Evolutionary conservation across 2,329 filamentous ascomycete species (phyloP).

Genomic region (Talaromyces piceae): DNA sequence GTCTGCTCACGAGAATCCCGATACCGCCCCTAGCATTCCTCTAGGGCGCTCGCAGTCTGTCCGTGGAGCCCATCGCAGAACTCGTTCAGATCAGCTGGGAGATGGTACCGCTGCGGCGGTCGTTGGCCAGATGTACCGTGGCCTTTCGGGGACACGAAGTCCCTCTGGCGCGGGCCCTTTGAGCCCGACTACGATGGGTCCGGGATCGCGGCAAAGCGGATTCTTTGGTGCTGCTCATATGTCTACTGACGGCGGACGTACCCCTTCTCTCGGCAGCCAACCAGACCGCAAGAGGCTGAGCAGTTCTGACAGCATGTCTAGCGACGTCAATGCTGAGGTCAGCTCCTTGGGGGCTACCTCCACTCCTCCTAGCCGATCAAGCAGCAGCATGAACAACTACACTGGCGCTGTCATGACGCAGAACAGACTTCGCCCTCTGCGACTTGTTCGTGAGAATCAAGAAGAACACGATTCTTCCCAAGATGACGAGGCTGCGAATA

Average conservation of each 20-base stretch:
- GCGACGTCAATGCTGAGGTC: conserved; percentile 40
- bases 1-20: conserved; percentile 39
- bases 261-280: conserved; percentile 45
- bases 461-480: conserved; percentile 31
- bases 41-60: conserved; percentile 36
- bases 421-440: conserved; percentile 74
- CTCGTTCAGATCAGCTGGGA: conserved; percentile 42
- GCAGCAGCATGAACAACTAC: conserved; percentile 61
- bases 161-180: conserved; percentile 42
- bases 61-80: conserved; percentile 37
- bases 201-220: conserved; percentile 32
- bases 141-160: conserved; percentile 39
- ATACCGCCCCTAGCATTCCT: conserved; percentile 43
- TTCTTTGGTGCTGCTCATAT: conserved; percentile 42
- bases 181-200: conserved; percentile 45
- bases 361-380: conserved; percentile 56
- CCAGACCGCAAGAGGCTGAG: conserved; percentile 47
- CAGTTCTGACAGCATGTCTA: conserved; percentile 57
- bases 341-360: conserved; percentile 40
- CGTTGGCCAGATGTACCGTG: conserved; percentile 85
- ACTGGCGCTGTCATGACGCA: conserved; percentile 55
- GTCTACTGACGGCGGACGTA: conserved; percentile 47
- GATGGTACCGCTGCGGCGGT: conserved; percentile 54
- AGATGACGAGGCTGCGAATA: conserved; percentile 38
- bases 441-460: conserved; percentile 74